Evolutionary conservation across 2,329 filamentous ascomycete genomes (phyloP).

Genomic region (Arthrobotrys sphaeroides): DNA sequence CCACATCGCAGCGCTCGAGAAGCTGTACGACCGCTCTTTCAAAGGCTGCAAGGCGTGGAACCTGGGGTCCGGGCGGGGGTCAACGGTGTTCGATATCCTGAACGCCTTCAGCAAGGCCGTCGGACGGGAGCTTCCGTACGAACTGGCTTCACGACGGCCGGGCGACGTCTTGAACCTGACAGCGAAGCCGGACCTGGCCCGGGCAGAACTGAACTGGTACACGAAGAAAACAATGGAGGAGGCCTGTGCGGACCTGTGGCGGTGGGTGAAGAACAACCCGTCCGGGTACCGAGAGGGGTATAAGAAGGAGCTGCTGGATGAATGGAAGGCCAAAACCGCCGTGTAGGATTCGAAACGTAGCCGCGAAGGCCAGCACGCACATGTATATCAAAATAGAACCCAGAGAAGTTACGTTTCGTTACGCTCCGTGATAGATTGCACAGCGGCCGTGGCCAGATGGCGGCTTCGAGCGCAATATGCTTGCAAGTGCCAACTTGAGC

Average conservation of each 20-base stretch:
- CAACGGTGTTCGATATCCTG: slow-evolving; percentile 97
- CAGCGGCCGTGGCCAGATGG: background rate
- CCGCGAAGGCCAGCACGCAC: background rate
- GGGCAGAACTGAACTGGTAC: slow-evolving; percentile 90
- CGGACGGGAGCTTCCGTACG: slow-evolving; percentile 83
- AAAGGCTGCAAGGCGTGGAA: slow-evolving; percentile 92
- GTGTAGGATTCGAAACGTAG: background rate
- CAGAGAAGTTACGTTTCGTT: background rate
- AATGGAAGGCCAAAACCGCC: slow-evolving; percentile 61
- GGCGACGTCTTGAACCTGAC: slow-evolving; percentile 96
- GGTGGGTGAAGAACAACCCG: slow-evolving; percentile 96
- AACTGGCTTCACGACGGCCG: slow-evolving; percentile 81
- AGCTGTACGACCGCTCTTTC: slow-evolving; percentile 78
- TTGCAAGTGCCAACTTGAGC: slow-evolving; percentile 38
- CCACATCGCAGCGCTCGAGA: slow-evolving; percentile 87
- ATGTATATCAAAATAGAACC: slow-evolving; percentile 14
- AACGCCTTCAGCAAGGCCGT: slow-evolving; percentile 90
- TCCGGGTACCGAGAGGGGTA: slow-evolving; percentile 93
- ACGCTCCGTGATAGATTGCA: background rate
- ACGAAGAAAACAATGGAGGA: slow-evolving; percentile 89
- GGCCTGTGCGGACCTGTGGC: slow-evolving; percentile 93
- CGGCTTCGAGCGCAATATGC: slow-evolving; percentile 6
- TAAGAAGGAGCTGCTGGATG: slow-evolving; percentile 79
- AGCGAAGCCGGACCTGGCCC: slow-evolving; percentile 86
- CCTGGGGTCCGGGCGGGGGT: slow-evolving; percentile 90